Evolutionary conservation across 2,329 filamentous ascomycete genomes (phyloP), one percentile per base, ranked within the genome.

Genomic region (Sarocladium brachiariae): DNA sequence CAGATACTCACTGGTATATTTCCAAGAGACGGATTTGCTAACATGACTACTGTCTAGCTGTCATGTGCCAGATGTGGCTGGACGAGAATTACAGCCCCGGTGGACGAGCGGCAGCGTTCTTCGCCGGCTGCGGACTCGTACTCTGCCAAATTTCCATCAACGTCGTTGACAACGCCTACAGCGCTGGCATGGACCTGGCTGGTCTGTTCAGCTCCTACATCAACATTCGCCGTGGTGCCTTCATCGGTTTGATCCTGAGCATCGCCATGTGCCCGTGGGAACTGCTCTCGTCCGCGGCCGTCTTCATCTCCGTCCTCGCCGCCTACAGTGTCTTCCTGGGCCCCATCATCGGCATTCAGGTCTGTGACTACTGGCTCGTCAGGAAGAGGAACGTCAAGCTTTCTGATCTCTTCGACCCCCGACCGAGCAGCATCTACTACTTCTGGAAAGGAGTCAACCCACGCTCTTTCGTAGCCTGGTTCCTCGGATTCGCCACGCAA

Each of bases 381-480:
- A 68, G 71, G 53, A 58, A 60, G 34, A 57, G 61, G 30, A 61
- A 64, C 25, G 61, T 68, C 52, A 68, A 74, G 53, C 63, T 73
- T 25, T 68, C 66, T 1, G 69, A 65, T 11, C 58, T 74, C 31
- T 74, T 74, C 58, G 58, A 68, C 41, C 68, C 67, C 6, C 69
- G 70, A 47, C 66, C 66, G 49, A 73, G 73, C 55, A 62, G 64
- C 39, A 71, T 63, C 57, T 49, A 51, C 9, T 55, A 54, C 35
- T 71, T 63, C 56, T 41, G 50, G 9, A 55, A 52, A 27, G 65
- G 66, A 13, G 52, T 59, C 39, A 67, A 68, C 52, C 65, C 62
- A 61, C 57, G 66, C n/a, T 64, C 65, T 14, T 55, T 63, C 11
- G 16, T 57, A 6, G 54, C 63, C 35, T 65, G 59, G 16, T 54